Conservation (phyloP, 805 yeast genomes). For the Soucietia sequanensis region DNA sequence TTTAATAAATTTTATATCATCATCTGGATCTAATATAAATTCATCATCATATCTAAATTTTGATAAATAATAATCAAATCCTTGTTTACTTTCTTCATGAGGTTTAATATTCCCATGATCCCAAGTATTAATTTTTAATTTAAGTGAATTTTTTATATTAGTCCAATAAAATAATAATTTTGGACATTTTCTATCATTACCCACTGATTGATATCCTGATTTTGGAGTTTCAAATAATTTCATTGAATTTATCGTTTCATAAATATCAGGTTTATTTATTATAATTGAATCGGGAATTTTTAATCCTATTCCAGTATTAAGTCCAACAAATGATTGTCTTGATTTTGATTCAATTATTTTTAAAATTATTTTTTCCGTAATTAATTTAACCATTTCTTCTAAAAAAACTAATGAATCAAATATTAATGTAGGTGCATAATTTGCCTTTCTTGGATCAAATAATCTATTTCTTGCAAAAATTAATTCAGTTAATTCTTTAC, state of each 20-base stretch:
- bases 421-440: conserved; percentile 9
- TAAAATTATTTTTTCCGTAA: conserved; percentile 13
- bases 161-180: conserved; percentile 1
- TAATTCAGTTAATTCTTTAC: background rate
- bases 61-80: background rate
- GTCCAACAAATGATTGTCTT: conserved; percentile 1
- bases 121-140: too few species aligned
- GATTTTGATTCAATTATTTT: conserved; percentile 11
- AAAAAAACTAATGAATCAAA: conserved; percentile 14
- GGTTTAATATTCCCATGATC: background rate
- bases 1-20: too few species aligned
- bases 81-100: background rate
- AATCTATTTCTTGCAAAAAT: background rate
- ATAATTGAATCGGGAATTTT: background rate
- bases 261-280: conserved; percentile 9
- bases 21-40: background rate
- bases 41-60: background rate
- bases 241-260: conserved; percentile 8
- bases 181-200: conserved; percentile 7
- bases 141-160: background rate
- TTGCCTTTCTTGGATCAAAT: background rate
- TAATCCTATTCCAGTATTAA: background rate
- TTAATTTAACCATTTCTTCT: conserved; percentile 16
- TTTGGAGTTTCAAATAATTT: conserved; percentile 12
- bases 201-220: conserved; percentile 9